These are phyloP conservation scores for Bryoerythrophyllum caledonicum DNA, from an alignment of 225 moss, liverwort and hornwort species.

Conservation along the genomic window DNA sequence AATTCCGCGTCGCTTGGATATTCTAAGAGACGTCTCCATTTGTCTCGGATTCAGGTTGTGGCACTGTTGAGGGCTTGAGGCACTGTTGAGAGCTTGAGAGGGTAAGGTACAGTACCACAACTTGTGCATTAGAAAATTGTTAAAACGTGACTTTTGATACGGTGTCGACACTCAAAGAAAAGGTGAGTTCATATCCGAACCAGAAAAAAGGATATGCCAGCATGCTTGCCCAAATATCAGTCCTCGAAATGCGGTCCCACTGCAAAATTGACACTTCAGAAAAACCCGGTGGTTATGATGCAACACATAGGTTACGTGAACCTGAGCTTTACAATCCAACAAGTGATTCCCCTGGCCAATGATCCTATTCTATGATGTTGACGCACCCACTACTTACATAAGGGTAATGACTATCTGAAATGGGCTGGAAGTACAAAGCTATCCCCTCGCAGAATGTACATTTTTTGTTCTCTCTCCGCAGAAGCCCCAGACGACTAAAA, in stretches of 20 bases:
- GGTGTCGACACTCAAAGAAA: not conserved
- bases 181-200: not conserved
- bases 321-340: slow-evolving; percentile 18
- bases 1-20: not conserved
- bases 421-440: slow-evolving; percentile 39
- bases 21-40: not conserved
- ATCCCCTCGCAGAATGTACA: slow-evolving; percentile 51
- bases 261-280: not conserved
- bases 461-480: slow-evolving; percentile 27
- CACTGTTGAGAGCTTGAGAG: not conserved
- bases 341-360: not conserved
- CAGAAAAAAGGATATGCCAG: not conserved
- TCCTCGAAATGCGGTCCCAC: not conserved
- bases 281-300: slow-evolving; percentile 8
- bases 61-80: not conserved
- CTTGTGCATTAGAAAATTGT: not conserved
- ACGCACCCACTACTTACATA: slow-evolving; percentile 31
- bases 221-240: not conserved
- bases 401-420: slow-evolving; percentile 26
- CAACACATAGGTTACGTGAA: slow-evolving; percentile 11
- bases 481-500: slow-evolving; percentile 38
- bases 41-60: not conserved
- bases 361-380: slow-evolving; percentile 9
- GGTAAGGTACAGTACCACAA: not conserved
- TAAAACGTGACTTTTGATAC: no score